A percentile compares a stretch with the other conserved stretches of the same genome.
Conservation (phyloP, 192 early-diverging fungal genomes). For the Backusella mclennaniae region DNA sequence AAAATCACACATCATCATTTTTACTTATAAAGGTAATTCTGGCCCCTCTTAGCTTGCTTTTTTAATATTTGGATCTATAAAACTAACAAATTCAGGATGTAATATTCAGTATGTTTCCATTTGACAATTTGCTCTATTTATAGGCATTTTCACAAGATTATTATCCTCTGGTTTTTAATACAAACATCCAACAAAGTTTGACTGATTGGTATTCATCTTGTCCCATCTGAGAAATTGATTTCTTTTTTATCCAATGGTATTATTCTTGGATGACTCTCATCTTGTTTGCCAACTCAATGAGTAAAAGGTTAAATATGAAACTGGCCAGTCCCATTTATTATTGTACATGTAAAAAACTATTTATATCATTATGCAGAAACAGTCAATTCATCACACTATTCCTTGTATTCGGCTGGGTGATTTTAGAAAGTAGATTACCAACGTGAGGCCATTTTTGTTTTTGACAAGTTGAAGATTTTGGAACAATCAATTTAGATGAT, state of each 20-base stretch:
- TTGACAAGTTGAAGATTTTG: no score
- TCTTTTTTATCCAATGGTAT: not conserved
- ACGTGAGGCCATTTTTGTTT: not conserved
- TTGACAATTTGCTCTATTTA: not conserved
- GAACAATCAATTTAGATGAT: no score
- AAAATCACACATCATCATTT: not conserved
- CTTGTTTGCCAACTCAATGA: not conserved
- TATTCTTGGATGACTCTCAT: not conserved
- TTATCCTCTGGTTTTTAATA: not conserved
- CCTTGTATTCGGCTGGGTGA: not conserved
- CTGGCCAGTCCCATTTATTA: not conserved
- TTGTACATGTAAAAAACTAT: not conserved
- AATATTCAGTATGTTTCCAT: not conserved
- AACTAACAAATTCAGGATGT: no score
- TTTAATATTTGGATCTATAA: not conserved
- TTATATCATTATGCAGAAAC: not conserved
- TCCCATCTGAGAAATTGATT: not conserved
- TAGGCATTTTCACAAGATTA: not conserved
- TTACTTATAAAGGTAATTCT: not conserved
- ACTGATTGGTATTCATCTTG: not conserved
- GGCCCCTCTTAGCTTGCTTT: not conserved
- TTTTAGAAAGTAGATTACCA: not conserved
- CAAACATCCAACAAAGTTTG: not conserved
- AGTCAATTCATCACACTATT: not conserved
- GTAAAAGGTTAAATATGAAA: not conserved